Evolutionary conservation across 768 basidiomycete genomes (phyloP).

Genomic region (Leccinum imitatum): DNA sequence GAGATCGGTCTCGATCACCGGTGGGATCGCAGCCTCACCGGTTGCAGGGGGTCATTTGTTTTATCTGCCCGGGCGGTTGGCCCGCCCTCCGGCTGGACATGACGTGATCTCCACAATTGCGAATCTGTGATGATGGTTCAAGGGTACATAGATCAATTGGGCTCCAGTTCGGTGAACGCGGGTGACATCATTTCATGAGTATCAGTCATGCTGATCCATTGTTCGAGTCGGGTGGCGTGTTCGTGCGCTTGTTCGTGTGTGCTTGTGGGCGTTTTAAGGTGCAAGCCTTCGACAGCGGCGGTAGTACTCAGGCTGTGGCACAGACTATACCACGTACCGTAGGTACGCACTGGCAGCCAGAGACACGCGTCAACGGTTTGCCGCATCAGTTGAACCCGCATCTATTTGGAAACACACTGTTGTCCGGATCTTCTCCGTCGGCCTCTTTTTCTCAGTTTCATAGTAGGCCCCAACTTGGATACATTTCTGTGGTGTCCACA

Average conservation of each 20-base stretch:
- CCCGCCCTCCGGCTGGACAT: background rate
- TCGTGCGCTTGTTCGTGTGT: background rate
- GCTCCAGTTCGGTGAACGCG: background rate
- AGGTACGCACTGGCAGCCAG: background rate
- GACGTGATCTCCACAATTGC: too few species aligned
- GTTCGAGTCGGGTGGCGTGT: background rate
- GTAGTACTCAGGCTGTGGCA: background rate
- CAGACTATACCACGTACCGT: background rate
- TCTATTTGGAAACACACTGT: background rate
- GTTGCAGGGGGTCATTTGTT: background rate
- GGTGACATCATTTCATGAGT: background rate
- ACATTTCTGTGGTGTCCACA: background rate
- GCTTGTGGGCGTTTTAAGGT: background rate
- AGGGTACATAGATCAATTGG: background rate
- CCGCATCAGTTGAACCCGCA: background rate
- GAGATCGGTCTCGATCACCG: background rate
- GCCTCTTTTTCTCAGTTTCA: background rate
- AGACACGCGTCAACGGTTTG: background rate
- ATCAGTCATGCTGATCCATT: background rate
- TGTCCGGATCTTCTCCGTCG: background rate
- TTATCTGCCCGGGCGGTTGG: background rate
- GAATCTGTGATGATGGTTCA: too few species aligned
- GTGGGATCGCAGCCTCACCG: background rate
- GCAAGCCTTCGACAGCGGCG: background rate
- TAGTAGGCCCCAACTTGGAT: background rate